Conservation (phyloP, 169 alveolate genomes). For the Eimeria acervulina region DNA sequence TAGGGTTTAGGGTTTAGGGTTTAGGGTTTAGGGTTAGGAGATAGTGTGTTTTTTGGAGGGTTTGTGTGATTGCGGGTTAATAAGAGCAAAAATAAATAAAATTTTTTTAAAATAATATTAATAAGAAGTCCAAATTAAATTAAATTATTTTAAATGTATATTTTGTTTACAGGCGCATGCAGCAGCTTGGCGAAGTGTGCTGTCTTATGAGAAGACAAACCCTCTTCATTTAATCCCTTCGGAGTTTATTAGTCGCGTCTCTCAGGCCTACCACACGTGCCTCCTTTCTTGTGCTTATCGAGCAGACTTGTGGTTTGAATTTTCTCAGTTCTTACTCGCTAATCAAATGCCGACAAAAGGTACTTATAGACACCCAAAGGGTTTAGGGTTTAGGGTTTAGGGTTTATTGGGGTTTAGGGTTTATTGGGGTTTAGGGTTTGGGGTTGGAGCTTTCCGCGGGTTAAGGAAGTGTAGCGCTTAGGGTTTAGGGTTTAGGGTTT, state of each 20-base stretch:
- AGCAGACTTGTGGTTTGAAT: conserved; percentile 57
- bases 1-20: too few relatives aligned
- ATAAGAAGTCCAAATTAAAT: too few relatives aligned
- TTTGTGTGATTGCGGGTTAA: too few relatives aligned
- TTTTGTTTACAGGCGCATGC: background rate
- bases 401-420: too few relatives aligned
- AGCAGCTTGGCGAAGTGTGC: conserved; percentile 53
- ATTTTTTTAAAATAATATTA: too few relatives aligned
- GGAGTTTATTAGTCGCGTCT: conserved; percentile 5
- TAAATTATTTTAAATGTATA: too few relatives aligned
- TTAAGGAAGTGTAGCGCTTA: too few relatives aligned
- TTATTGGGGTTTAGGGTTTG: too few relatives aligned
- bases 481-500: background rate
- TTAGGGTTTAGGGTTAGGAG: too few relatives aligned
- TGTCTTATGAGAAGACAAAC: conserved; percentile 55
- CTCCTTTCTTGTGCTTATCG: conserved; percentile 72
- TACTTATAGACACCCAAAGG: background rate
- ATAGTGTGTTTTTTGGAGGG: too few relatives aligned
- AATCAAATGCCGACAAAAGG: conserved; percentile 65
- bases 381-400: too few relatives aligned
- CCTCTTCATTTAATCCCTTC: conserved; percentile 16
- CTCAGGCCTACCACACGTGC: conserved; percentile 51
- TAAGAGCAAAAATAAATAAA: too few relatives aligned
- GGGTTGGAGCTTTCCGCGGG: background rate
- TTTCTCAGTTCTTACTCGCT: conserved; percentile 76